A percentile compares a stretch with the other conserved stretches of the same genome.
Conservation (phyloP, 345 rosid species). For the Acer saccharum region DNA sequence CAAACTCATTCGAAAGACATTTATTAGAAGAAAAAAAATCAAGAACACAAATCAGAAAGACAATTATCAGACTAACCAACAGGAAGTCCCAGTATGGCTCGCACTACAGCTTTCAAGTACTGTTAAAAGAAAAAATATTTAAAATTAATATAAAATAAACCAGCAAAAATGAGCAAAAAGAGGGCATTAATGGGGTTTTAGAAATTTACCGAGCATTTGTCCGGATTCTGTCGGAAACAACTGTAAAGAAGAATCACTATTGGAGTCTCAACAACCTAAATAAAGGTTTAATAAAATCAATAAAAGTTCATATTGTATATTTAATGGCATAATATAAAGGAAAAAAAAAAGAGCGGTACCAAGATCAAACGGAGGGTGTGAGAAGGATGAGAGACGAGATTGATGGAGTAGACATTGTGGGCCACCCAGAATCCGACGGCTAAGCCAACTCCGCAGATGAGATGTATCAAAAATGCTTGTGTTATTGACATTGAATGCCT, state of each 20-base stretch:
- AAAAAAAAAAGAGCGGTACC: constrained; percentile 30
- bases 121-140: constrained; percentile 21
- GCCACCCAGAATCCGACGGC: constrained; percentile 52
- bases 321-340: neutral
- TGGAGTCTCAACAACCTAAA: constrained; percentile 52
- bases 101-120: constrained; percentile 63
- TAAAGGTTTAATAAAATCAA: neutral
- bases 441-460: constrained; percentile 48
- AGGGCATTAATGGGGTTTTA: neutral
- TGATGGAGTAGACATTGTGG: constrained; percentile 41
- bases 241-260: constrained; percentile 58
- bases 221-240: constrained; percentile 49
- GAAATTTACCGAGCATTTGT: constrained; percentile 57
- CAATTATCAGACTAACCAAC: constrained; percentile 51
- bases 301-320: neutral
- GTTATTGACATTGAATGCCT: constrained; percentile 26
- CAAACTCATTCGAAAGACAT: neutral
- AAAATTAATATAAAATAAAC: neutral
- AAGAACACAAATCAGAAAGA: neutral
- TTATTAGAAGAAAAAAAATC: neutral
- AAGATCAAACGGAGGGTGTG: constrained; percentile 60
- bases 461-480: constrained; percentile 34
- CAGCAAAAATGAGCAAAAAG: neutral
- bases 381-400: constrained; percentile 64
- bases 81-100: constrained; percentile 66